Evolutionary conservation across 306 rosid species (phyloP).

Genomic region (Abrus pulchellus): DNA sequence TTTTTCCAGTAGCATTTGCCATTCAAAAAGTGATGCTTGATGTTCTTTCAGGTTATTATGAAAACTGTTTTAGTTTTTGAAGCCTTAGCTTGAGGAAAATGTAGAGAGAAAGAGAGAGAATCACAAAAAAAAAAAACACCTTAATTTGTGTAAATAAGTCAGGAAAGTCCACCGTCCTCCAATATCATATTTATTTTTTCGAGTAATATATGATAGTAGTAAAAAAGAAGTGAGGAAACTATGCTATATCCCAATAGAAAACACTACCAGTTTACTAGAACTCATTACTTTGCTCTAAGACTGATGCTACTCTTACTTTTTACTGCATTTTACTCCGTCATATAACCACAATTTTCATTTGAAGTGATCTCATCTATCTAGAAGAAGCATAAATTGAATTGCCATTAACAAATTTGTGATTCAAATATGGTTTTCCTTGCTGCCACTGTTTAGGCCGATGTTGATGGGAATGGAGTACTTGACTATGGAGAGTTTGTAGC

Average conservation of each 20-base stretch:
- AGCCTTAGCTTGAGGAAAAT: slow-evolving; percentile 14
- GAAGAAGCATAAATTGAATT: background rate
- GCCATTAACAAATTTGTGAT: slow-evolving; percentile 17
- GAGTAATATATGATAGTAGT: slow-evolving; percentile 10
- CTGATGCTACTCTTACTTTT: slow-evolving; percentile 2
- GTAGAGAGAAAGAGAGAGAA: background rate
- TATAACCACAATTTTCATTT: background rate
- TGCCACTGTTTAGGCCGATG: slow-evolving; percentile 79
- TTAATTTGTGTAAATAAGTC: background rate
- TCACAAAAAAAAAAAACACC: background rate
- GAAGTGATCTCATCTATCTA: slow-evolving; percentile 15
- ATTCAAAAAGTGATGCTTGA: background rate
- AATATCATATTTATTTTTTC: background rate
- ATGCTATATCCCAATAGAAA: slow-evolving; percentile 7
- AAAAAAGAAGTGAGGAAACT: background rate
- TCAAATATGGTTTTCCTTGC: slow-evolving; percentile 40
- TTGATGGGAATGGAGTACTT: slow-evolving; percentile 95
- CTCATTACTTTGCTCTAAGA: slow-evolving; percentile 3
- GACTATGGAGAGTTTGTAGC: slow-evolving; percentile 99
- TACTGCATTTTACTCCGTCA: slow-evolving; percentile 17
- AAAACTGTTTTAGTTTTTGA: slow-evolving; percentile 26
- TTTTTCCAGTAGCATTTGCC: background rate
- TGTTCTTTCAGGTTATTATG: slow-evolving; percentile 3
- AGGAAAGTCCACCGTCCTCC: background rate
- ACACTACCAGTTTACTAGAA: slow-evolving; percentile 8